Conservation (phyloP, 2,329 filamentous ascomycete genomes). For the Aspergillus hiratsukae region DNA sequence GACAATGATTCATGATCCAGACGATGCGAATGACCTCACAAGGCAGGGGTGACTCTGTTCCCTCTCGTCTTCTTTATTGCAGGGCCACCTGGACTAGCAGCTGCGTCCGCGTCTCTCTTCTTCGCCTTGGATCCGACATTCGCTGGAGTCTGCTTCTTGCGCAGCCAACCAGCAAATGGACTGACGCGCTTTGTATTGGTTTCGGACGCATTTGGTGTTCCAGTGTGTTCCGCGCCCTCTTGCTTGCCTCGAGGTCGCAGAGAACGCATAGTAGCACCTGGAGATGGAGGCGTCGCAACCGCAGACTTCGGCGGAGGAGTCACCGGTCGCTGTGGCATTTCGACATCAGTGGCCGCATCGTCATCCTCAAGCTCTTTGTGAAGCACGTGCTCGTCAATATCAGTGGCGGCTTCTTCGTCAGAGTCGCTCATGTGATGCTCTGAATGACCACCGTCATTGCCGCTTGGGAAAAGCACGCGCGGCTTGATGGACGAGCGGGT, state of each 20-base stretch:
- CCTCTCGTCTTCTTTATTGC: constrained; percentile 29
- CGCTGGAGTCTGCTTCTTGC: constrained; percentile 32
- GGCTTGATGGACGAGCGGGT: constrained; percentile 57
- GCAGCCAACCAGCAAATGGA: constrained; percentile 39
- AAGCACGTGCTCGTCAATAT: constrained; percentile 45
- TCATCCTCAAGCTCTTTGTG: constrained; percentile 14
- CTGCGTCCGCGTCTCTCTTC: constrained; percentile 32
- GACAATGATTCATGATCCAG: neutral
- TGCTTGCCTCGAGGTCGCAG: constrained; percentile 30
- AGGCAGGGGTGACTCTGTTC: constrained; percentile 11
- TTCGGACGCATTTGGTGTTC: constrained; percentile 20
- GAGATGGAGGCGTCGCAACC: constrained; percentile 26
- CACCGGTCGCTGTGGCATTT: constrained; percentile 15
- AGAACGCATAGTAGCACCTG: constrained; percentile 28
- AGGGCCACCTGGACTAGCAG: constrained; percentile 22
- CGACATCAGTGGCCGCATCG: constrained; percentile 10
- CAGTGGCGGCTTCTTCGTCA: constrained; percentile 52
- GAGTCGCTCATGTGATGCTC: constrained; percentile 34
- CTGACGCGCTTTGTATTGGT: constrained; percentile 32
- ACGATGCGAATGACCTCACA: constrained; percentile 4
- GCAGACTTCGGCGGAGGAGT: constrained; percentile 20
- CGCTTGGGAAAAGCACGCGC: constrained; percentile 54
- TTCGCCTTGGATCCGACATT: constrained; percentile 23
- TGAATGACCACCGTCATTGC: constrained; percentile 38
- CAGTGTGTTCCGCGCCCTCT: constrained; percentile 18